Conservation (phyloP, 495 filamentous ascomycete genomes). For the Annulohypoxylon bovei region DNA sequence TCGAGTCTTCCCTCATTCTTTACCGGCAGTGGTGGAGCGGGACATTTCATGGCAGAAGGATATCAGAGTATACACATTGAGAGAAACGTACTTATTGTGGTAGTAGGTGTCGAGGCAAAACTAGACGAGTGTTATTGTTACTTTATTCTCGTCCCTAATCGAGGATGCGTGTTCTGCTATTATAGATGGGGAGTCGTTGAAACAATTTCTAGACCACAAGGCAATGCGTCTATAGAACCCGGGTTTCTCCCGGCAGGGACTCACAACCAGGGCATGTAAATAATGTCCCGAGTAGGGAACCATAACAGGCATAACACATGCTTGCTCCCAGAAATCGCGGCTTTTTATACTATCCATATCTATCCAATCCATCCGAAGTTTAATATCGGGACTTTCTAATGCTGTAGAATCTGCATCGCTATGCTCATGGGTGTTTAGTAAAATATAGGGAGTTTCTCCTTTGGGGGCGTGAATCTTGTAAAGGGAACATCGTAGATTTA, state of each 20-base stretch:
- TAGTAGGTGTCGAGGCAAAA: background rate
- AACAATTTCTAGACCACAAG: no score
- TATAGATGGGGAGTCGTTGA: background rate
- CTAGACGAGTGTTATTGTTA: background rate
- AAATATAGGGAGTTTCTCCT: background rate
- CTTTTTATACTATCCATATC: background rate
- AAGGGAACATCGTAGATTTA: background rate
- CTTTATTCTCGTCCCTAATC: background rate
- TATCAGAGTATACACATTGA: background rate
- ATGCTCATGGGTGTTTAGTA: background rate
- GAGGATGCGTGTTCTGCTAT: background rate
- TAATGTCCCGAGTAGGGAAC: background rate
- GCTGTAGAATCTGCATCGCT: background rate
- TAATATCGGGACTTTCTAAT: background rate
- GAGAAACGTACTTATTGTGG: background rate
- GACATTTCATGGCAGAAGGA: background rate
- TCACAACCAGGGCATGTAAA: background rate
- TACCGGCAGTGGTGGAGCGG: no score
- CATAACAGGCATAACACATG: background rate
- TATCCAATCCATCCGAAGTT: background rate
- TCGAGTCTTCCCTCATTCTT: no score
- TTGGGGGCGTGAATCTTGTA: background rate
- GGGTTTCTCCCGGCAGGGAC: background rate
- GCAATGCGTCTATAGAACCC: constrained; percentile 10
- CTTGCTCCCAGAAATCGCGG: background rate